Base-by-base conservation (phyloP, 352 stramenopile genomes). In the Aphanomyces invadans region DNA sequence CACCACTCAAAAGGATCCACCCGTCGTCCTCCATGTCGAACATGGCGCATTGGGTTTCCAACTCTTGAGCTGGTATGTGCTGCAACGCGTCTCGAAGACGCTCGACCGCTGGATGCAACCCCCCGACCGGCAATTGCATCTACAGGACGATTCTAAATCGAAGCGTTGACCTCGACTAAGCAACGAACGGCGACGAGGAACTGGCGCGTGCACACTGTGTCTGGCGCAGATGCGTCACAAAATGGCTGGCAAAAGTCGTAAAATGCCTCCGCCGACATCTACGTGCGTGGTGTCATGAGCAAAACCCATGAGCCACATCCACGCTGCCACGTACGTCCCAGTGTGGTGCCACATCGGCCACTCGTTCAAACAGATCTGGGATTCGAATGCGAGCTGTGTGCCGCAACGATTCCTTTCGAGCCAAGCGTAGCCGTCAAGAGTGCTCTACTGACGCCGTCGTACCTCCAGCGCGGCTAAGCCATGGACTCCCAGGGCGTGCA, bases 11-110 rank as follows among this genome's bases (percentile, higher is more conserved):
- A 1, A 29, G 26, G n/a, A 54, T 54, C 46, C 46, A 54, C 26
- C 46, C 46, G 46, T 54, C 46, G 46, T 54, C 46, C 21, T 54
- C 46, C 46, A 54, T 54, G 46, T 54, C 46, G 21, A 54, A 54
- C 46, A 54, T 54, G n/a, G 46, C 46, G 26, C 46, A 54, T 29
- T 54, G 46, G n/a, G n/a, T 29, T 25, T 31, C 46, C 46, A 54
- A 54, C 1, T 54, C 46, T 10, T 54, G 10, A 7, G n/a, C 26
- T 23, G 46, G 21, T 15, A 54, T 11, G 26, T 54, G 46, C 46
- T 54, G n/a, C 46, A 54, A 54, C 10, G 46, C 46, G 46, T 54
- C 2, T 11, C 26, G 46, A 1, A 54, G 46, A 15, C 46, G 11
- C 46, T 29, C 10, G 15, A 42, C 36, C 46, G 46, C 26, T n/a